phyloP scores from a whole-genome alignment of 208 protist genomes.

The Leishmania turanica region DNA sequence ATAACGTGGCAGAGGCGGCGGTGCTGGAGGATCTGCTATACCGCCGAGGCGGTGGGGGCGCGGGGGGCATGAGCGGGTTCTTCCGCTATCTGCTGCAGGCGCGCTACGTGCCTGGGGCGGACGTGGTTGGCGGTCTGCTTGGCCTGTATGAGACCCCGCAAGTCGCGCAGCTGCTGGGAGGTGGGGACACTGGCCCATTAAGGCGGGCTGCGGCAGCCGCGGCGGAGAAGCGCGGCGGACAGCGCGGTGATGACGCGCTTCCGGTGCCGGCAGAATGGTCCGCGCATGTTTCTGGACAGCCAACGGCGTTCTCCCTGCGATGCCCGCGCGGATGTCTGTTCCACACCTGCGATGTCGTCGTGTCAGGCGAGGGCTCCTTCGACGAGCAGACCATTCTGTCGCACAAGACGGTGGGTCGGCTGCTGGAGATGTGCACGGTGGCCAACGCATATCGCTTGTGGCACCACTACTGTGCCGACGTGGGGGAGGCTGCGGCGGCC shows the following conservation, averaged over 20 bases:
- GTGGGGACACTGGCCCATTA: background rate
- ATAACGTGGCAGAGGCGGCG: constrained; percentile 8
- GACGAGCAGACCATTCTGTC: constrained; percentile 66
- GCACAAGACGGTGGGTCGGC: constrained; percentile 70
- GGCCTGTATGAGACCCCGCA: constrained; percentile 26
- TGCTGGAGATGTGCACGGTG: constrained; percentile 74
- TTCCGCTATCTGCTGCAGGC: constrained; percentile 63
- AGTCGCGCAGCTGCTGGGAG: background rate
- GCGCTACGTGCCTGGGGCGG: constrained; percentile 52
- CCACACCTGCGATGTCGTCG: constrained; percentile 39
- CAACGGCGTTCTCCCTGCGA: background rate
- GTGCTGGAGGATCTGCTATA: constrained; percentile 34
- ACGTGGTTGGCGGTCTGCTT: constrained; percentile 59
- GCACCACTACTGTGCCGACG: constrained; percentile 8
- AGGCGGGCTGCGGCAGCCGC: background rate
- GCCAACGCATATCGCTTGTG: constrained; percentile 48
- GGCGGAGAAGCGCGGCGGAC: background rate
- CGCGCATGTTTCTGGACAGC: background rate
- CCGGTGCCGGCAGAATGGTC: background rate
- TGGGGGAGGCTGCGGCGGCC: background rate
- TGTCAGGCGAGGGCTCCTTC: constrained; percentile 82
- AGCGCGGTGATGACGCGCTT: background rate
- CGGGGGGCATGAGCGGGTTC: constrained; percentile 83
- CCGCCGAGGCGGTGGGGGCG: constrained; percentile 58
- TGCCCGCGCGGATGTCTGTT: constrained; percentile 33